Evolutionary conservation across 257 asterid species (phyloP), one percentile per base, ranked within the genome.

Genomic region (Solanum piurae): DNA sequence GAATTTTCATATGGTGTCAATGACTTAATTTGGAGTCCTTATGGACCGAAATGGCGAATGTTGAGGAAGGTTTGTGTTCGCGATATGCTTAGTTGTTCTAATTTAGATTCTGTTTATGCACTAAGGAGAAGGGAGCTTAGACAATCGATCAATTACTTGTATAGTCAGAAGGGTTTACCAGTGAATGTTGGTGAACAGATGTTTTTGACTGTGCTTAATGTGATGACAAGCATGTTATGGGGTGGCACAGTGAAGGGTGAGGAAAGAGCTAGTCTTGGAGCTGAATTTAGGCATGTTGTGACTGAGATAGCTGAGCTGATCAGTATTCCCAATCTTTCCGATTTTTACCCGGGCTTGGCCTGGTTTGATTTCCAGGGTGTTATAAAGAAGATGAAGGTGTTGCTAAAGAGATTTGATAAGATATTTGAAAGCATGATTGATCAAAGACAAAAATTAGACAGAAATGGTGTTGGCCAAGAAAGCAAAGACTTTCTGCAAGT

Each of bases 401-500:
- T 55, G 64, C 4, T 18, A 18, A 55, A 55, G 64, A 55, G 64
- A 55, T 55, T 55, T 55, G 64, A 55, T 18, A 55, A 55, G 64
- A 18, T 55, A 55, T 55, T 55, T 55, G 64, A 55, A 2, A 55
- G 64, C n/a, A 55, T 55, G n/a, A 55, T 55, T 55, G n/a, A 55
- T 55, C 64, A 55, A 55, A 55, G 64, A 55, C 64, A 18, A 55
- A 55, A 2, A 55, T 18, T 55, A 1, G 64, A 18, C n/a, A 55
- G 64, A 18, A 55, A 55, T 18, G 64, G 64, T 18, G 66, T 8
- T 10, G 37, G 85, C 31, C 72, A 85, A 20, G 87, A 80, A 25
- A 88, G 87, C 66, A 92, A 89, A 83, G 98, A 95, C 83, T 95
- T 95, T 89, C 44, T 95, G 91, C 94, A 94, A 91, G 86, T 94